Base-by-base conservation (phyloP, 768 basidiomycete species). In the Leucocoprinus leucothites region DNA sequence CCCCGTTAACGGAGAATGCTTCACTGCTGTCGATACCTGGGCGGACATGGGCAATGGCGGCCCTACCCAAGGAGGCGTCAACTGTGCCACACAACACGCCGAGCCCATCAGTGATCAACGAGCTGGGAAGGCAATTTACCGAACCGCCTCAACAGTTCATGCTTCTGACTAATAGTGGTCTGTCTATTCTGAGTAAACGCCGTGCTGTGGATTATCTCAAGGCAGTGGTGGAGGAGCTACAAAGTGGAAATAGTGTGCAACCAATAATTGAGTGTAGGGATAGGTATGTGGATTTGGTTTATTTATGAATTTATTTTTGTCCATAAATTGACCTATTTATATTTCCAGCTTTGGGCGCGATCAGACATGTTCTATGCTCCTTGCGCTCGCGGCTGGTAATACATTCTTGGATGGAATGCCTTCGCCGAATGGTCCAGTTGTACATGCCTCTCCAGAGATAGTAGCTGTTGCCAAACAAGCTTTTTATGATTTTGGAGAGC, bases 321-420 rank as follows among this genome's bases (percentile, higher is more conserved):
- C 3, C 24, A 34, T 50, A 36, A 19, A 24, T 24, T 57, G 18
- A 38, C 57, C 60, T 57, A 57, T 41, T 45, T 25, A 57, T 45
- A 42, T 55, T 36, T 22, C 16, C 61, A 96, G 94, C 65, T 97
- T 90, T 67, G 94, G 94, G 44, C 82, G 92, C 51, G 91, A 94
- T 66, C 91, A 96, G 64, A 89, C 91, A 2, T 95, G 93, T 62
- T 87, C 91, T 4, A 95, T 97, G 90, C 81, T 93, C 16, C 79
- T 96, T 13, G 89, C 86, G 9, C 79, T 98, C 53, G 91, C 93
- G 0, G 81, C 88, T 56, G 90, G 89, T 34, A 94, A 94, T 67
- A 86, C 86, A 1, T 93, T 87, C 69, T 69, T 94, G 52, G 85
- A 89, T 56, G 69, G 74, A 25, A 71, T 72, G n/a, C 81, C 82